These are phyloP conservation scores for Triticum aestivum DNA, from an alignment of 176 grass and related monocot species.

Conservation along the genomic window IWGSC_CS_RefSeq_v2.1 NC_057812.1:173037022-173037521, in stretches of 20 bases:
- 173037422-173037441: no score
- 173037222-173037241: not conserved
- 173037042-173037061: not conserved
- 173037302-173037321: not conserved
- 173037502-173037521: no score
- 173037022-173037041: not conserved
- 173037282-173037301: not conserved
- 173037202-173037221: not conserved
- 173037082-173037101: not conserved
- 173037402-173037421: not conserved
- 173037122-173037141: not conserved
- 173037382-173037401: not conserved
- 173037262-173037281: not conserved
- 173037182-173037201: constrained; percentile 1
- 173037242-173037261: not conserved
- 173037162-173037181: not conserved
- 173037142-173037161: not conserved
- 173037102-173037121: not conserved
- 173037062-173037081: not conserved
- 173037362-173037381: constrained; percentile 15
- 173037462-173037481: no score
- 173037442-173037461: no score
- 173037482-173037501: no score
- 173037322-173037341: constrained; percentile 13
- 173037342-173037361: not conserved